Conservation (phyloP, 805 yeast genomes). For the Candida michaelii region DNA sequence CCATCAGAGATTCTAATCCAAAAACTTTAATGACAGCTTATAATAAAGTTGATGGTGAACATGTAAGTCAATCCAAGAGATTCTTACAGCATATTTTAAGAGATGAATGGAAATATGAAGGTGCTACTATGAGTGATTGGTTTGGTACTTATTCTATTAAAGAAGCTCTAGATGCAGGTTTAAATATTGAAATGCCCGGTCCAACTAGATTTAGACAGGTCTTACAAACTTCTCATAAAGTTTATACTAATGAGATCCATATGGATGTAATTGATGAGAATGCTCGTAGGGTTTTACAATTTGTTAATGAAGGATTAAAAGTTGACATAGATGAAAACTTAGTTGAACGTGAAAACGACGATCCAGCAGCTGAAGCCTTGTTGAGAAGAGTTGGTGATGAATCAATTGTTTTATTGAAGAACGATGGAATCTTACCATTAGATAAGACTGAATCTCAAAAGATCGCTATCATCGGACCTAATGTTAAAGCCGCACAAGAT, state of each 20-base stretch:
- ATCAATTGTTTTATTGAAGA: slow-evolving; percentile 56
- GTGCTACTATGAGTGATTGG: slow-evolving; percentile 65
- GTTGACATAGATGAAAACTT: slow-evolving; percentile 39
- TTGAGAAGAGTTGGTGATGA: slow-evolving; percentile 50
- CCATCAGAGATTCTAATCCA: slow-evolving; percentile 53
- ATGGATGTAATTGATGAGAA: slow-evolving; percentile 45
- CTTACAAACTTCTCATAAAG: slow-evolving; percentile 40
- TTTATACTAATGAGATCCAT: slow-evolving; percentile 41
- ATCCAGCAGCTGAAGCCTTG: slow-evolving; percentile 45
- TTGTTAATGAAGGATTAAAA: slow-evolving; percentile 43
- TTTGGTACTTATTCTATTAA: slow-evolving; percentile 52
- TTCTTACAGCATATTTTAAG: slow-evolving; percentile 49
- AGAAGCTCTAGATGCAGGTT: slow-evolving; percentile 51
- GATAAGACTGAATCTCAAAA: slow-evolving; percentile 20
- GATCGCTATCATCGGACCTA: slow-evolving; percentile 60
- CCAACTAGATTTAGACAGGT: slow-evolving; percentile 48
- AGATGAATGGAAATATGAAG: slow-evolving; percentile 58
- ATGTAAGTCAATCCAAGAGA: slow-evolving; percentile 47
- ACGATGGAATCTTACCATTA: slow-evolving; percentile 52
- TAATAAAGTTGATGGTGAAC: slow-evolving; percentile 62
- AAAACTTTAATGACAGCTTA: slow-evolving; percentile 60
- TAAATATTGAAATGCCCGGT: slow-evolving; percentile 71
- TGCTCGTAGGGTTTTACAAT: slow-evolving; percentile 46
- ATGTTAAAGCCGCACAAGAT: slow-evolving; percentile 48
- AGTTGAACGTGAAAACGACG: slow-evolving; percentile 40